phyloP scores from a whole-genome alignment of 2,329 filamentous ascomycete species.

The Penicillium sp. region DNA sequence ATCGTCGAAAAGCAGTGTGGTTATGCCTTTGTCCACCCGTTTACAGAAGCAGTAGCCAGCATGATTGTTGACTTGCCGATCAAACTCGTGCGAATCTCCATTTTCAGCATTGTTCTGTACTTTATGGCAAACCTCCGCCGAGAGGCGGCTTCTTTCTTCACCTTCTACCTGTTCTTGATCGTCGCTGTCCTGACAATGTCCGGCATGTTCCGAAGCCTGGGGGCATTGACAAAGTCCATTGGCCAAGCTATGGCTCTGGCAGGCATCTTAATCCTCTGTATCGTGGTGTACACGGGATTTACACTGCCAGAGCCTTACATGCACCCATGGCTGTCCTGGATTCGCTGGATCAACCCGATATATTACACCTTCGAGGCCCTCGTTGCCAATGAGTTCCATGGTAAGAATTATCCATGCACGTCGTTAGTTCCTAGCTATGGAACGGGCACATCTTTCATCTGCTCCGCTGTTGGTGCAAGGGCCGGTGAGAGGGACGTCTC shows the following conservation, averaged over 20 bases:
- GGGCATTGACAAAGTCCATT: slow-evolving; percentile 39
- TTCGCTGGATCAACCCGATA: slow-evolving; percentile 37
- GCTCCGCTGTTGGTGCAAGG: slow-evolving; percentile 49
- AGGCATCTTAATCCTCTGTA: slow-evolving; percentile 33
- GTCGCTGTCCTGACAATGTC: slow-evolving; percentile 51
- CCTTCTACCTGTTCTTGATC: slow-evolving; percentile 61
- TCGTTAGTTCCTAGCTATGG: slow-evolving; percentile 23
- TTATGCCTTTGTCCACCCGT: slow-evolving; percentile 35
- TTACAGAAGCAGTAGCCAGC: slow-evolving; percentile 19
- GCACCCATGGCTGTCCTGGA: slow-evolving; percentile 54
- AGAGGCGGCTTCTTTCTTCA: slow-evolving; percentile 77
- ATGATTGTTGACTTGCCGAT: slow-evolving; percentile 60
- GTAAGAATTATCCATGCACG: slow-evolving; percentile 24
- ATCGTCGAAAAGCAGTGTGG: slow-evolving; percentile 34
- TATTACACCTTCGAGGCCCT: slow-evolving; percentile 36
- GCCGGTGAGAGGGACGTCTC: slow-evolving; percentile 56
- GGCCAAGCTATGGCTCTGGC: slow-evolving; percentile 57
- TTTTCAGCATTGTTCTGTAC: slow-evolving; percentile 79
- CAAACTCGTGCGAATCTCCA: slow-evolving; percentile 70
- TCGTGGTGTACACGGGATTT: slow-evolving; percentile 42
- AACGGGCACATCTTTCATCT: slow-evolving; percentile 20
- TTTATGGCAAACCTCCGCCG: slow-evolving; percentile 81
- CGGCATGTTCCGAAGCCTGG: slow-evolving; percentile 56
- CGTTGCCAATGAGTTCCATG: slow-evolving; percentile 37
- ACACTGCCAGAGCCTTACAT: slow-evolving; percentile 45